Percentiles rank a stretch among this genome's conserved stretches.
Conservation (phyloP, 257 asterid genomes). For the Gentiana dahurica region DNA sequence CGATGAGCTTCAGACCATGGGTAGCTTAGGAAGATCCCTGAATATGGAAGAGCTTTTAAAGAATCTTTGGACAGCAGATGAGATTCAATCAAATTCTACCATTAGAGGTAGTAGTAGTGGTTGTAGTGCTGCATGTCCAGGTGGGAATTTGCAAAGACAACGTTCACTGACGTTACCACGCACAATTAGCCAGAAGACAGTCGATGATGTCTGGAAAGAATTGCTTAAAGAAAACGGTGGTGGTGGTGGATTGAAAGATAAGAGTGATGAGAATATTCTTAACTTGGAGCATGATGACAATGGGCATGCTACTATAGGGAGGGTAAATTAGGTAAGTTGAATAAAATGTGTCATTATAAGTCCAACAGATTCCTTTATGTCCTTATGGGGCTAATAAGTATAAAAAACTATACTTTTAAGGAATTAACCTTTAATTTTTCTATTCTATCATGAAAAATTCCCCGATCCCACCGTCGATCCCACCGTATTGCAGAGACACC, state of each 20-base stretch:
- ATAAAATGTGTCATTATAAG: no score
- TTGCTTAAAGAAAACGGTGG: constrained; percentile 45
- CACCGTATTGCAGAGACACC: no score
- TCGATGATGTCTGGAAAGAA: constrained; percentile 92
- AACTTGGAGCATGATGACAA: no score
- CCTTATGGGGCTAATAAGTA: no score
- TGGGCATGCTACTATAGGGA: no score
- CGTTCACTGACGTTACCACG: constrained; percentile 87
- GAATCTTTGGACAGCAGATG: constrained; percentile 94
- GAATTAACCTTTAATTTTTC: no score
- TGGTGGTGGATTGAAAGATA: constrained; percentile 21
- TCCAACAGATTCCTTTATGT: no score
- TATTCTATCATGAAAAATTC: no score
- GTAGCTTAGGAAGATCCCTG: constrained; percentile 76
- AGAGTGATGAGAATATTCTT: no score
- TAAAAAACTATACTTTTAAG: no score
- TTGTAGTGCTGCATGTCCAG: constrained; percentile 11
- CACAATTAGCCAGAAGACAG: constrained; percentile 86
- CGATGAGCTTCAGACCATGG: constrained; percentile 76
- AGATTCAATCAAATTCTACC: constrained; percentile 49
- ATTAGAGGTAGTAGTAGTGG: constrained; percentile 14
- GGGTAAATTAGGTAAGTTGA: no score
- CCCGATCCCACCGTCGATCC: no score
- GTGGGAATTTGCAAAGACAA: constrained; percentile 67
- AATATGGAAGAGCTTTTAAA: constrained; percentile 96